Conservation (phyloP, 257 asterid species). For the Jaltomata sinuosa region DNA sequence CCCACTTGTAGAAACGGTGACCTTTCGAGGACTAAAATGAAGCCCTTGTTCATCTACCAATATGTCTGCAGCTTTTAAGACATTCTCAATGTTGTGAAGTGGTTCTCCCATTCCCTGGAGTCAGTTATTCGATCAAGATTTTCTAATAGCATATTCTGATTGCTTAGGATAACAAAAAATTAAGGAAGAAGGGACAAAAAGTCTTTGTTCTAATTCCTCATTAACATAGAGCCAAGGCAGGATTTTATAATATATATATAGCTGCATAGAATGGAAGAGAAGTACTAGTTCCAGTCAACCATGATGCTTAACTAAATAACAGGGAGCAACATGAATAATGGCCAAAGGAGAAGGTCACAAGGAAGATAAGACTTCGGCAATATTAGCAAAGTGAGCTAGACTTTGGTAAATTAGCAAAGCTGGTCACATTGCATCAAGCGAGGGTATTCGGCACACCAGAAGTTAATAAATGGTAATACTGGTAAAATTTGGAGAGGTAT, state of each 20-base stretch:
- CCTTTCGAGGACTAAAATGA: slow-evolving; percentile 94
- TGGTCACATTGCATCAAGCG: background rate
- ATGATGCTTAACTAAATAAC: background rate
- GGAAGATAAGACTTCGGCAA: background rate
- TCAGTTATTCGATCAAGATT: background rate
- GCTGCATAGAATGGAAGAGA: background rate
- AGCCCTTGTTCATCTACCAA: slow-evolving; percentile 93
- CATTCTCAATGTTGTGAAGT: slow-evolving; percentile 87
- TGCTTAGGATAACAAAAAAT: background rate
- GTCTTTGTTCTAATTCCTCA: background rate
- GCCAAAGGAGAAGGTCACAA: background rate
- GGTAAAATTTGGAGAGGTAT: background rate
- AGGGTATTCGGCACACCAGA: background rate
- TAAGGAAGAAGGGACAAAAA: background rate
- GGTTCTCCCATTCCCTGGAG: slow-evolving; percentile 98
- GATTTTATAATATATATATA: background rate
- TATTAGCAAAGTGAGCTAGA: background rate
- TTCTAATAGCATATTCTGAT: background rate
- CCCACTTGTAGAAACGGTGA: slow-evolving; percentile 91
- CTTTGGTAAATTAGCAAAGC: background rate
- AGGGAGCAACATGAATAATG: background rate
- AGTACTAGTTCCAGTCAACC: background rate
- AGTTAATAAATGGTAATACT: background rate
- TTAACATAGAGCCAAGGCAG: background rate
- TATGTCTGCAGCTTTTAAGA: slow-evolving; percentile 80